Evolutionary conservation across 495 filamentous ascomycete species (phyloP).

Genomic region (Penicillium mononematosum): DNA sequence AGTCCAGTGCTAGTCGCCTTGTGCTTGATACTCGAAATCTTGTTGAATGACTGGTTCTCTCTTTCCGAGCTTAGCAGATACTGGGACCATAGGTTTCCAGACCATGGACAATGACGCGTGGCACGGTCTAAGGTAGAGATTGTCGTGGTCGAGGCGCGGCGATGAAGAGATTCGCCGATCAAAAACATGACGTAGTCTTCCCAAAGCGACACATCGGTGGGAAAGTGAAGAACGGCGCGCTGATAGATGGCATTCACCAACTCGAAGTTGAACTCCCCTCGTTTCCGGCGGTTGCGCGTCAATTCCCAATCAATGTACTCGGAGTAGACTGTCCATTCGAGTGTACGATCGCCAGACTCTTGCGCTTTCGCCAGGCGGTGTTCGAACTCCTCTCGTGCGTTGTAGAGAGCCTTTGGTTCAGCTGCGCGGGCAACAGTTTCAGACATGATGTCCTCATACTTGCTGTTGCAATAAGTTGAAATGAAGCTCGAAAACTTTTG

Average conservation of each 20-base stretch:
- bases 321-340: slow-evolving; percentile 56
- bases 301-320: slow-evolving; percentile 88
- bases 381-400: slow-evolving; percentile 69
- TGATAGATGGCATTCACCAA: slow-evolving; percentile 75
- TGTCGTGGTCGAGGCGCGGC: slow-evolving; percentile 36
- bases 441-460: slow-evolving; percentile 80
- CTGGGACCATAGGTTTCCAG: slow-evolving; percentile 84
- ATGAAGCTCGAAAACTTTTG: slow-evolving; percentile 79
- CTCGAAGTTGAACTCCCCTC: slow-evolving; percentile 54
- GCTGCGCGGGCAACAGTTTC: slow-evolving; percentile 61
- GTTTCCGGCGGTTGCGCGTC: slow-evolving; percentile 50
- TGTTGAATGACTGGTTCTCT: slow-evolving; percentile 67
- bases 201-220: slow-evolving; percentile 71
- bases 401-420: slow-evolving; percentile 68
- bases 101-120: slow-evolving; percentile 88
- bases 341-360: slow-evolving; percentile 55
- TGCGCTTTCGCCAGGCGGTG: slow-evolving; percentile 59
- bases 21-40: slow-evolving; percentile 87
- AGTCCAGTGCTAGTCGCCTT: slow-evolving; percentile 80
- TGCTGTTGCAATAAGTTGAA: slow-evolving; percentile 68
- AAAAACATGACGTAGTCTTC: slow-evolving; percentile 78
- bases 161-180: slow-evolving; percentile 45
- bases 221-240: slow-evolving; percentile 66
- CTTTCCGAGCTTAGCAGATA: slow-evolving; percentile 81
- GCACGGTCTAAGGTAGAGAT: slow-evolving; percentile 67